Percentiles rank a stretch among this genome's conserved stretches.
Evolutionary conservation across 176 grass and related monocot genomes (phyloP).

Genomic region (Avena atlantica): DNA sequence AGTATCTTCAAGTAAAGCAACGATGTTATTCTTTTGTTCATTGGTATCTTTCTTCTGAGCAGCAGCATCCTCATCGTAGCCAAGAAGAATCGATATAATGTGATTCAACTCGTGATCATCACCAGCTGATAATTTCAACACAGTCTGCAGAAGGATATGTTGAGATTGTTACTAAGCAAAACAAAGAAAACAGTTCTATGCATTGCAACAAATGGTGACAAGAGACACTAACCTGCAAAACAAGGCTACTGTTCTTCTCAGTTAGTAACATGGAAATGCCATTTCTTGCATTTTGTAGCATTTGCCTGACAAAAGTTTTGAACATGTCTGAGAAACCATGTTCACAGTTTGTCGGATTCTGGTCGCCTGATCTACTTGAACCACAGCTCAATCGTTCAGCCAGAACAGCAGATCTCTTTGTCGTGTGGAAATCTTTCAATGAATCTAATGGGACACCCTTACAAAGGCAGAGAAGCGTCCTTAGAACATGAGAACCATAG

Average conservation of each 20-base stretch:
- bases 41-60: slow-evolving; percentile 39
- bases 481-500: slow-evolving; percentile 92
- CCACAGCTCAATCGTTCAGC: slow-evolving; percentile 67
- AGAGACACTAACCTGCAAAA: slow-evolving; percentile 71
- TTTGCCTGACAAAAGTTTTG: slow-evolving; percentile 71
- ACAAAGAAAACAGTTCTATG: background rate
- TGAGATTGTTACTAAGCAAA: slow-evolving; percentile 26
- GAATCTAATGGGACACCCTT: slow-evolving; percentile 73
- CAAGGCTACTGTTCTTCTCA: slow-evolving; percentile 90
- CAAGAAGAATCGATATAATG: slow-evolving; percentile 74
- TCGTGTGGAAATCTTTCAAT: slow-evolving; percentile 76
- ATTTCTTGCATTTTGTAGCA: slow-evolving; percentile 65
- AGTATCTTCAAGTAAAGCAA: slow-evolving; percentile 85
- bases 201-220: background rate
- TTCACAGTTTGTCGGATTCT: slow-evolving; percentile 48
- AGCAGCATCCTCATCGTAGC: slow-evolving; percentile 46
- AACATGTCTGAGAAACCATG: slow-evolving; percentile 64
- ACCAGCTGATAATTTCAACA: slow-evolving; percentile 72
- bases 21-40: slow-evolving; percentile 69
- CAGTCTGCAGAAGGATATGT: slow-evolving; percentile 54
- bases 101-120: slow-evolving; percentile 64
- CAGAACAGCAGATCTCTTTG: slow-evolving; percentile 72
- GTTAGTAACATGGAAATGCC: slow-evolving; percentile 62
- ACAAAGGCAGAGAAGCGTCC: slow-evolving; percentile 87
- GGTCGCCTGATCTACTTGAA: slow-evolving; percentile 48